phyloP scores from a whole-genome alignment of 1,284 basidiomycete genomes.

The Vanrija pseudolonga region DNA sequence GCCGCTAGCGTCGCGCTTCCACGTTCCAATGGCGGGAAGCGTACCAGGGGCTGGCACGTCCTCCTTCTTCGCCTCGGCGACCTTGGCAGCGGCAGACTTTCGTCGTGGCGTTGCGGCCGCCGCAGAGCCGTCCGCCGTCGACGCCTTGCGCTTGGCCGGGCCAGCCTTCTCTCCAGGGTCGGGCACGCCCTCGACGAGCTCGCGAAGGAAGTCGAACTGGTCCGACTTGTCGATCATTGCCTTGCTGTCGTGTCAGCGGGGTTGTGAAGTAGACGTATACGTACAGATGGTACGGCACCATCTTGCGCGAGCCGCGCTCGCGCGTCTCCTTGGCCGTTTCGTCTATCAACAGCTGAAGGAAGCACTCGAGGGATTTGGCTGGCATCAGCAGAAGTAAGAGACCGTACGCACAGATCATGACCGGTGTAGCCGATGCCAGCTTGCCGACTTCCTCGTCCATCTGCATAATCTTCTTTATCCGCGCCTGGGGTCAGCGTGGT shows the following conservation, averaged over 20 bases:
- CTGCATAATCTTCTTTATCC: conserved; percentile 99
- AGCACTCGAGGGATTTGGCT: conserved; percentile 96
- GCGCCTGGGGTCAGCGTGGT: conserved; percentile 55
- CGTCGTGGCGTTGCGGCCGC: conserved; percentile 1
- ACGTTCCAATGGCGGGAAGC: conserved; percentile 37
- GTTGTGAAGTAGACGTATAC: conserved; percentile 38
- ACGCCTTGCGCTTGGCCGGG: conserved; percentile 9
- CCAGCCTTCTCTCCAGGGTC: conserved; percentile 62
- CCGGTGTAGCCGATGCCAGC: conserved; percentile 92
- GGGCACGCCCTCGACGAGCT: conserved; percentile 83
- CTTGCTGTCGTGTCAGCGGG: conserved; percentile 60
- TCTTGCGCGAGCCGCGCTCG: conserved; percentile 77
- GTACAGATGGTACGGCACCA: conserved; percentile 91
- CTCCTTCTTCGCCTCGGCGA: conserved; percentile 18
- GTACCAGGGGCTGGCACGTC: conserved; percentile 10
- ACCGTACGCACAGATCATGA: conserved; percentile 80
- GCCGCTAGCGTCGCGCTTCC: conserved; percentile 58
- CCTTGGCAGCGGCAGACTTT: not conserved
- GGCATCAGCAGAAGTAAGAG: conserved; percentile 2
- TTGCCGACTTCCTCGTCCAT: conserved; percentile 99
- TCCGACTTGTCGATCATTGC: conserved; percentile 84
- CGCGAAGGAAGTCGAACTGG: conserved; percentile 92
- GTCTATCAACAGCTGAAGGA: conserved; percentile 81
- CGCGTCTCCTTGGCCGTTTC: conserved; percentile 78
- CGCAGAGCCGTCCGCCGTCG: not conserved